Evolutionary conservation across 257 asterid species (phyloP).

Genomic region (Leptodermis oblonga): DNA sequence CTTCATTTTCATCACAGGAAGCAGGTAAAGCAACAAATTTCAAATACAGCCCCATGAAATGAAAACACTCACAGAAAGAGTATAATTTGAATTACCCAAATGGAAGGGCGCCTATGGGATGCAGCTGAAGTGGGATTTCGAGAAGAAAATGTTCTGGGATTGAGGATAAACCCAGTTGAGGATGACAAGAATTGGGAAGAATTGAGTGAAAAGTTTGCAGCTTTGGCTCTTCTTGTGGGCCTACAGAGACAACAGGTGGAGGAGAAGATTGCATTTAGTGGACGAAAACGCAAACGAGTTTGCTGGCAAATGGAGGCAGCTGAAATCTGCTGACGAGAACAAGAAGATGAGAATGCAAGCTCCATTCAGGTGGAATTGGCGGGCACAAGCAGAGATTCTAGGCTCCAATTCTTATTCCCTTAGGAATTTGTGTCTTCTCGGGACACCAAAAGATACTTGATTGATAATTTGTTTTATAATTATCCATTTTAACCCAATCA

Average conservation of each 20-base stretch:
- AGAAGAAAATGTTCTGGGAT: conserved; percentile 20
- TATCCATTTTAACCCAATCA: too few relatives aligned
- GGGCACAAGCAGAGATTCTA: background rate
- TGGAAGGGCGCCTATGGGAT: conserved; percentile 27
- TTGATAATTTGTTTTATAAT: too few relatives aligned
- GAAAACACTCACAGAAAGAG: background rate
- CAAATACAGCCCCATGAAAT: background rate
- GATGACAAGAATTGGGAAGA: conserved; percentile 28
- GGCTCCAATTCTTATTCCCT: background rate
- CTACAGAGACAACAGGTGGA: conserved; percentile 2
- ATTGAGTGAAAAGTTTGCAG: conserved; percentile 20
- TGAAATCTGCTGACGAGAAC: conserved; percentile 30
- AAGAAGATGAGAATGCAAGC: conserved; percentile 41
- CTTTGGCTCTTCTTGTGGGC: conserved; percentile 17
- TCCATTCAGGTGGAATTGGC: conserved; percentile 34
- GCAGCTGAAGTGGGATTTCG: conserved; percentile 15
- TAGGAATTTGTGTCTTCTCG: background rate
- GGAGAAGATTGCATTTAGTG: background rate
- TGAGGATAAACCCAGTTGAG: conserved; percentile 17
- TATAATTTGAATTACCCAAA: conserved; percentile 41
- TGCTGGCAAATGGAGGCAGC: conserved; percentile 8
- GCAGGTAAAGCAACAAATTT: background rate
- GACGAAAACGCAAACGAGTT: conserved; percentile 10
- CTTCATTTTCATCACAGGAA: background rate
- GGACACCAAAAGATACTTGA: too few relatives aligned